These are phyloP conservation scores for Asterochloris erici DNA, from an alignment of 139 green algal species.

Conservation along the genomic window DNA sequence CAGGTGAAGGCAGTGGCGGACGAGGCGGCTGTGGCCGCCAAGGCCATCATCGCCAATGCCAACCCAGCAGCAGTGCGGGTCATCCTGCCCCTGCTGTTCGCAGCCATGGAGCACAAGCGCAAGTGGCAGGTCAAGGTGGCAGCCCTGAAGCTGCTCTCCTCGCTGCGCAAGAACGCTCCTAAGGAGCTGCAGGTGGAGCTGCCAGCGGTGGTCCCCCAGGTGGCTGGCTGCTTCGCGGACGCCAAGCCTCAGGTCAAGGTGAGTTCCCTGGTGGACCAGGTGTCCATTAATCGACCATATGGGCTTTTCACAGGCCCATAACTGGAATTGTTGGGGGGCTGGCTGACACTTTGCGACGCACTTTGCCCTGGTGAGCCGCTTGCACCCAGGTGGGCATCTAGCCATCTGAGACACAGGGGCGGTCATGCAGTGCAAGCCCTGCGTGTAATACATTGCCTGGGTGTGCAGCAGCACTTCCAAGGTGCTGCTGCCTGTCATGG, in stretches of 20 bases:
- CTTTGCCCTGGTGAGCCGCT: too few relatives aligned
- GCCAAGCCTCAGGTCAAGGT: constrained; percentile 60
- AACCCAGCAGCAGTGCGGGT: constrained; percentile 43
- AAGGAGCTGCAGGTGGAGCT: constrained; percentile 57
- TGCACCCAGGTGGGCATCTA: too few relatives aligned
- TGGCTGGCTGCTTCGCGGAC: constrained; percentile 65
- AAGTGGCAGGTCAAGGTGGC: constrained; percentile 79
- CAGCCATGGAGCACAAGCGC: constrained; percentile 55
- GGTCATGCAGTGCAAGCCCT: too few relatives aligned
- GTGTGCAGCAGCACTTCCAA: too few relatives aligned
- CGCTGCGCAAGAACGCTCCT: constrained; percentile 47
- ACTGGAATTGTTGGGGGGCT: too few relatives aligned
- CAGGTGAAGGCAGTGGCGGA: constrained; percentile 43
- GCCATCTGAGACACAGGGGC: too few relatives aligned
- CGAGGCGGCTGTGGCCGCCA: constrained; percentile 46
- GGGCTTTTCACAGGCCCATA: too few relatives aligned
- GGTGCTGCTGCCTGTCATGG: too few relatives aligned
- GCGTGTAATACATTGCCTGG: too few relatives aligned
- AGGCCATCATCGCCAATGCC: constrained; percentile 34
- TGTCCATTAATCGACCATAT: too few relatives aligned
- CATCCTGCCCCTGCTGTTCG: constrained; percentile 60
- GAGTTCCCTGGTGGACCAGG: neutral
- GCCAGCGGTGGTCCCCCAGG: constrained; percentile 72
- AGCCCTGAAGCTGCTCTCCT: constrained; percentile 54
- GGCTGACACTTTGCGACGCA: too few relatives aligned